These are phyloP conservation scores for Diaporthe vexans DNA, from an alignment of 2,329 filamentous ascomycete species.

Conservation along the genomic window DNA sequence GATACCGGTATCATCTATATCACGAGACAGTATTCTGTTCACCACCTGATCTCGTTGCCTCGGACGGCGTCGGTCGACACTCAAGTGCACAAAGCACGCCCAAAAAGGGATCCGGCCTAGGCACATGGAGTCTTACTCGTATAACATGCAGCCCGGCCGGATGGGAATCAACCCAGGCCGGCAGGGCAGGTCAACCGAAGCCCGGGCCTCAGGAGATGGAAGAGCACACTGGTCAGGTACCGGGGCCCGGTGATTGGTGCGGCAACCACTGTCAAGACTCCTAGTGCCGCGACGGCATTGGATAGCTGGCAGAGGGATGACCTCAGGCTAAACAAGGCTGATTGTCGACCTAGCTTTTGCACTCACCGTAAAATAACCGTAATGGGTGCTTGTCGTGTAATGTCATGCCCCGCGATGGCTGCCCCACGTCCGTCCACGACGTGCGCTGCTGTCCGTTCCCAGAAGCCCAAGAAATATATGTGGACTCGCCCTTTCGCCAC, in stretches of 20 bases:
- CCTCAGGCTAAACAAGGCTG: slow-evolving; percentile 41
- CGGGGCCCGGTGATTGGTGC: slow-evolving; percentile 39
- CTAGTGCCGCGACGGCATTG: slow-evolving; percentile 35
- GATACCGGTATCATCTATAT: background rate
- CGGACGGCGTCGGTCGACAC: background rate
- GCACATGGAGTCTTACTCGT: background rate
- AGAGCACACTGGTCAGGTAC: slow-evolving; percentile 31
- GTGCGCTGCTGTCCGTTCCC: background rate
- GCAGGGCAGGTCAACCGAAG: background rate
- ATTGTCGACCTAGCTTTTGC: slow-evolving; percentile 36
- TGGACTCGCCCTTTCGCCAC: slow-evolving; percentile 27
- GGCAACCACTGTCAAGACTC: slow-evolving; percentile 26
- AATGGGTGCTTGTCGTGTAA: slow-evolving; percentile 6
- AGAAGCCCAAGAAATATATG: slow-evolving; percentile 17
- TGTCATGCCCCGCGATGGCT: slow-evolving; percentile 31
- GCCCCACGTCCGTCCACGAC: slow-evolving; percentile 33
- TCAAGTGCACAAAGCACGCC: background rate
- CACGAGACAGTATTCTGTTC: background rate
- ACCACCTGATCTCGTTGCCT: slow-evolving; percentile 11
- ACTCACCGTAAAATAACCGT: slow-evolving; percentile 29
- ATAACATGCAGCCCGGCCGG: slow-evolving; percentile 8
- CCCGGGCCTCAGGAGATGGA: background rate
- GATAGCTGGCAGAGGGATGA: slow-evolving; percentile 20
- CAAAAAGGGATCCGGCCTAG: too few relatives aligned
- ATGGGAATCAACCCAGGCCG: slow-evolving; percentile 4